phyloP scores from a whole-genome alignment of 331 rosid genomes.

The Stylosanthes scabra region DNA sequence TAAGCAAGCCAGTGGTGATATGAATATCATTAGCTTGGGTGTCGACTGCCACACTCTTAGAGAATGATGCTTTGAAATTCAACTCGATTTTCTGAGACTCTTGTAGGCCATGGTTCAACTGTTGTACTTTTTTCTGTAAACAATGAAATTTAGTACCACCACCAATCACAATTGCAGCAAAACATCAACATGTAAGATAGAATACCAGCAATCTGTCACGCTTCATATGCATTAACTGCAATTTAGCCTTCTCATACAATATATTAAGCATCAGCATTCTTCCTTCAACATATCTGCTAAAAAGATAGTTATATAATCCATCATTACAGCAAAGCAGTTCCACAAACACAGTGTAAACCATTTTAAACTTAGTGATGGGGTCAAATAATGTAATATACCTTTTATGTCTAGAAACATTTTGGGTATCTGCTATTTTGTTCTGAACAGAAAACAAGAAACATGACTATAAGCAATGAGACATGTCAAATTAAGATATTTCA shows the following conservation, averaged over 20 bases:
- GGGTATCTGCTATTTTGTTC: constrained; percentile 50
- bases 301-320: constrained; percentile 44
- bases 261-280: constrained; percentile 58
- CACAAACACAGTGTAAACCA: constrained; percentile 32
- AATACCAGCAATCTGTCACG: constrained; percentile 69
- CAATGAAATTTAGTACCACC: constrained; percentile 40
- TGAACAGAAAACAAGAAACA: constrained; percentile 42
- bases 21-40: constrained; percentile 47
- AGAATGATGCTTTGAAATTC: constrained; percentile 38
- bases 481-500: constrained; percentile 1
- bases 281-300: constrained; percentile 66
- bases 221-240: constrained; percentile 68
- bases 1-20: constrained; percentile 35
- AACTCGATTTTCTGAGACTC: constrained; percentile 68
- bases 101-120: constrained; percentile 64
- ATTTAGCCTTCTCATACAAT: constrained; percentile 71
- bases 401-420: constrained; percentile 48
- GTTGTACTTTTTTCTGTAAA: constrained; percentile 63
- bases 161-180: constrained; percentile 36
- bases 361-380: constrained; percentile 12
- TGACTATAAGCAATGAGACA: constrained; percentile 36
- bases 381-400: constrained; percentile 58
- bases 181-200: constrained; percentile 36
- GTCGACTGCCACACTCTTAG: constrained; percentile 43
- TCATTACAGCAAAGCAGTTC: constrained; percentile 31